A percentile compares a stretch with the other conserved stretches of the same genome.
phyloP scores from a whole-genome alignment of 805 yeast genomes.

The Candida krabiensis region DNA sequence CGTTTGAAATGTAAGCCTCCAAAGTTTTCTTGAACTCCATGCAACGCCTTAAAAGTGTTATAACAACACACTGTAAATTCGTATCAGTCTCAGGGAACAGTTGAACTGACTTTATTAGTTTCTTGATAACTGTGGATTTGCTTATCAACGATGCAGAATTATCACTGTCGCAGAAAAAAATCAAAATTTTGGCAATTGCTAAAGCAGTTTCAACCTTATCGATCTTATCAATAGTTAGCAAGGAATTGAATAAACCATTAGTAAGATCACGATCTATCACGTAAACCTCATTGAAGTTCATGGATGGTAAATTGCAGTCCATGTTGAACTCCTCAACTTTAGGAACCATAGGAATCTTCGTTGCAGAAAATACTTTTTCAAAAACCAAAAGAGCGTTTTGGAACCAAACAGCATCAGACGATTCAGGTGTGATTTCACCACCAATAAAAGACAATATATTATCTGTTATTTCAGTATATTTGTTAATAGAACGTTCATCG shows the following conservation, averaged over 20 bases:
- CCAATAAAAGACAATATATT: slow-evolving; percentile 38
- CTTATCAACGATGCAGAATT: slow-evolving; percentile 41
- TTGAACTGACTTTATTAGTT: slow-evolving; percentile 45
- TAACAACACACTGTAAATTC: slow-evolving; percentile 46
- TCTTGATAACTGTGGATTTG: slow-evolving; percentile 45
- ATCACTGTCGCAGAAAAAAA: slow-evolving; percentile 51
- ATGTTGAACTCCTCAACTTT: slow-evolving; percentile 31
- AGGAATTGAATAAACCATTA: slow-evolving; percentile 39
- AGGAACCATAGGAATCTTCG: slow-evolving; percentile 55
- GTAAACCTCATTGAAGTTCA: slow-evolving; percentile 19
- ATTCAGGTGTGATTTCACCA: slow-evolving; percentile 36
- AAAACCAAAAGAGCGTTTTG: slow-evolving; percentile 55
- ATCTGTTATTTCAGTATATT: slow-evolving; percentile 35
- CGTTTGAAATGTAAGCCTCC: slow-evolving; percentile 48
- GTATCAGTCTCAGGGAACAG: slow-evolving; percentile 35
- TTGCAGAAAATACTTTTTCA: slow-evolving; percentile 53
- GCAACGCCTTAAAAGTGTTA: slow-evolving; percentile 63
- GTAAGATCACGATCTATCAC: slow-evolving; percentile 21
- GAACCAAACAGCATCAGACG: slow-evolving; percentile 53
- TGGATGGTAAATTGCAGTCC: slow-evolving; percentile 17
- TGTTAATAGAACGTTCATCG: slow-evolving; percentile 38
- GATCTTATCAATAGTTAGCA: slow-evolving; percentile 43
- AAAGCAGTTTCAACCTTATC: slow-evolving; percentile 47
- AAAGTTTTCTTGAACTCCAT: slow-evolving; percentile 61
- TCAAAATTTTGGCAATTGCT: slow-evolving; percentile 53